Conservation (phyloP, 768 basidiomycete species). For the Hebeloma cylindrosporum region DNA sequence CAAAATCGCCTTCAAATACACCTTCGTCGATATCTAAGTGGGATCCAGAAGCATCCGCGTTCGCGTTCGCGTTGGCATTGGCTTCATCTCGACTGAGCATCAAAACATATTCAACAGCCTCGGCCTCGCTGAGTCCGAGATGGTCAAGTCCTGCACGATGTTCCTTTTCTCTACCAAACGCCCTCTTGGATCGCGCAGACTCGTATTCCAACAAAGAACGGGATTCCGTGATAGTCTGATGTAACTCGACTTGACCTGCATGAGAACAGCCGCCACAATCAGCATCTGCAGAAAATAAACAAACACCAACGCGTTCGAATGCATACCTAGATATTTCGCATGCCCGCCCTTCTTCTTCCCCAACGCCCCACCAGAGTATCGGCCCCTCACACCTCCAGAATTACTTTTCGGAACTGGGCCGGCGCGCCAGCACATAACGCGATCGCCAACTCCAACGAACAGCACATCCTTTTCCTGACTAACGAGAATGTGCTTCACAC, state of each 20-base stretch:
- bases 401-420: slow-evolving; percentile 38
- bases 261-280: slow-evolving; percentile 6
- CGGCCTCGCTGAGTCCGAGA: slow-evolving; percentile 73
- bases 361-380: slow-evolving; percentile 25
- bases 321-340: slow-evolving; percentile 51
- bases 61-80: slow-evolving; percentile 19
- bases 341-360: slow-evolving; percentile 35
- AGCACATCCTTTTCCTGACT: slow-evolving; percentile 52
- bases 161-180: slow-evolving; percentile 51
- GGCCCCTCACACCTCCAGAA: slow-evolving; percentile 34
- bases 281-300: slow-evolving; percentile 4
- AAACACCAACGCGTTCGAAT: neutral
- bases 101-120: slow-evolving; percentile 76
- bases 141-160: slow-evolving; percentile 55
- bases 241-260: slow-evolving; percentile 63
- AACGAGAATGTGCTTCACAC: slow-evolving; percentile 58
- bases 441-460: slow-evolving; percentile 58
- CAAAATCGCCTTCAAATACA: slow-evolving; percentile 57
- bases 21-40: slow-evolving; percentile 43
- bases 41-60: slow-evolving; percentile 13
- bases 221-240: slow-evolving; percentile 63
- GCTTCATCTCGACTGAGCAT: slow-evolving; percentile 87
- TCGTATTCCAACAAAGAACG: slow-evolving; percentile 52
- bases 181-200: slow-evolving; percentile 29
- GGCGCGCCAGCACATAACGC: slow-evolving; percentile 68